Base-by-base conservation (phyloP, 192 early-diverging fungal genomes). In the Chytriomyces sp. region DNA sequence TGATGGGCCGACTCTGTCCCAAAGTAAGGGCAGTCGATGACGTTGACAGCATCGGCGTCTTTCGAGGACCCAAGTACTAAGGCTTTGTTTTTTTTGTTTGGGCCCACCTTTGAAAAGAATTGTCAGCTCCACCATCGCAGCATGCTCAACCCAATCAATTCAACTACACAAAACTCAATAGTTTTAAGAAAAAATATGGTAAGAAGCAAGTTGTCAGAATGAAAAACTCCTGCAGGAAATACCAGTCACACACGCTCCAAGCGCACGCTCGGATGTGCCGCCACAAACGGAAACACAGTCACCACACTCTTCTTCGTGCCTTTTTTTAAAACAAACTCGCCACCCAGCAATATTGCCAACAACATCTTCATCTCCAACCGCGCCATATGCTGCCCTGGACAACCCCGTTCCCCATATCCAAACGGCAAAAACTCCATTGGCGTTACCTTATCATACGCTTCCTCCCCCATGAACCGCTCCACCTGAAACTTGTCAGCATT, bases 1-100 rank as follows among this genome's bases (percentile, higher is more conserved):
- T 81, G 49, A 85, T 22, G 44, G 44, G 44, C 17, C 44, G 44
- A n/a, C n/a, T n/a, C n/a, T n/a, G n/a, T n/a, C n/a, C n/a, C n/a
- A n/a, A n/a, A n/a, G n/a, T n/a, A n/a, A n/a, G n/a, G n/a, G n/a
- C n/a, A n/a, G n/a, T n/a, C n/a, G n/a, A n/a, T n/a, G n/a, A n/a
- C n/a, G n/a, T n/a, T n/a, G n/a, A n/a, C n/a, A n/a, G n/a, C n/a
- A n/a, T n/a, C n/a, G n/a, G n/a, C n/a, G n/a, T n/a, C n/a, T n/a
- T n/a, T n/a, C n/a, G n/a, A n/a, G n/a, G n/a, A n/a, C n/a, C n/a
- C n/a, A n/a, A n/a, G n/a, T n/a, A n/a, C n/a, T n/a, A n/a, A n/a
- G n/a, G n/a, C n/a, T n/a, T n/a, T n/a, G n/a, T n/a, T n/a, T n/a
- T n/a, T n/a, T n/a, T n/a, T n/a, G n/a, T n/a, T n/a, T n/a, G n/a